phyloP scores from a whole-genome alignment of 2,329 filamentous ascomycete species.

The Claviceps pusilla region DNA sequence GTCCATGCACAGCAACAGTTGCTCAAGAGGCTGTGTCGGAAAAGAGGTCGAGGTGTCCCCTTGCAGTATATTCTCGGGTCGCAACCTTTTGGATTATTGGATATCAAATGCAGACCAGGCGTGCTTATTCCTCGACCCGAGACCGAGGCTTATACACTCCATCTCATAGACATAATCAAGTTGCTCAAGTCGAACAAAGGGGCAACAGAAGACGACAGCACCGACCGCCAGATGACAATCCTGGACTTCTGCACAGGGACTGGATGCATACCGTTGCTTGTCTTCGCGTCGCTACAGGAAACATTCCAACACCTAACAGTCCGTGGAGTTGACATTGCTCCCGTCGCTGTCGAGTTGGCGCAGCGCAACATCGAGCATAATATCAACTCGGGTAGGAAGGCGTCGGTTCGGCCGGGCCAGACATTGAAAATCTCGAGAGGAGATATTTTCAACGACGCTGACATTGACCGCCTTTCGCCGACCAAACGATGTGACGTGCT shows the following conservation, averaged over 20 bases:
- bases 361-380: constrained; percentile 51
- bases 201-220: constrained; percentile 1
- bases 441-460: constrained; percentile 32
- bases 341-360: constrained; percentile 49
- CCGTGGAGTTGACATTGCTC: constrained; percentile 61
- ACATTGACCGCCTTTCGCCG: constrained; percentile 15
- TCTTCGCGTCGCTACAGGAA: constrained; percentile 45
- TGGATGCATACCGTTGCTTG: constrained; percentile 72
- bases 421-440: constrained; percentile 30
- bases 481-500: constrained; percentile 44
- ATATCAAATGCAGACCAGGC: constrained; percentile 59
- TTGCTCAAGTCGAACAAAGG: constrained; percentile 20
- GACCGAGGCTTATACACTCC: constrained; percentile 52
- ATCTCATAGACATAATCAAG: constrained; percentile 35
- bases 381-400: constrained; percentile 20
- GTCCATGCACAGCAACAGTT: constrained; percentile 12
- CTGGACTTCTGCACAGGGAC: constrained; percentile 84
- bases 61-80: constrained; percentile 81
- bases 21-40: constrained; percentile 27
- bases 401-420: constrained; percentile 7
- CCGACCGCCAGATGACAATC: constrained; percentile 35
- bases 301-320: constrained; percentile 30
- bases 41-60: constrained; percentile 49
- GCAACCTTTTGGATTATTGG: constrained; percentile 73
- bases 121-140: constrained; percentile 78